These are phyloP conservation scores for Plasmopara muralis DNA, from an alignment of 352 stramenopile species.

Conservation along the genomic window DNA sequence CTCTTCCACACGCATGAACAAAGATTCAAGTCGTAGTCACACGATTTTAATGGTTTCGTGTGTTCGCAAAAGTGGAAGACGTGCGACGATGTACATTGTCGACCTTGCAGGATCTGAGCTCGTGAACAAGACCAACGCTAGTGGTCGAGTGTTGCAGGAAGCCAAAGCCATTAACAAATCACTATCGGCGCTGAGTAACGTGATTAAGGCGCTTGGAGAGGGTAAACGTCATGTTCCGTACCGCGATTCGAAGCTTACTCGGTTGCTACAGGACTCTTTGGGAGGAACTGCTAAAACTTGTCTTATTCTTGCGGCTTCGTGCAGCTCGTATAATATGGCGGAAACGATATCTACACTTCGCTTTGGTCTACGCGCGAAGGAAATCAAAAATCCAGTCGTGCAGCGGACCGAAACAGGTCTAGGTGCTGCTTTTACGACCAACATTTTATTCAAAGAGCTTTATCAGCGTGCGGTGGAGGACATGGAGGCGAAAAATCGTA, in stretches of 20 bases:
- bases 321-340: conserved; percentile 71
- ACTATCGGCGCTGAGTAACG: conserved; percentile 75
- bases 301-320: conserved; percentile 91
- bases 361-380: conserved; percentile 66
- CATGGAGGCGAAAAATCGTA: conserved; percentile 61
- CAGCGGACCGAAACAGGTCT: conserved; percentile 32
- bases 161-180: conserved; percentile 86
- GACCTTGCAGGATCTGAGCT: conserved; percentile 82
- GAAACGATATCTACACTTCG: conserved; percentile 76
- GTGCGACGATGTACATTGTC: conserved; percentile 75
- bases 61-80: conserved; percentile 31
- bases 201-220: conserved; percentile 78
- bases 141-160: conserved; percentile 72
- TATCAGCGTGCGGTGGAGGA: conserved; percentile 66
- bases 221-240: conserved; percentile 72
- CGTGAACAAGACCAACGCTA: conserved; percentile 78
- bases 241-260: conserved; percentile 79
- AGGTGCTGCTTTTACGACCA: conserved; percentile 12
- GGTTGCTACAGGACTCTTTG: conserved; percentile 85
- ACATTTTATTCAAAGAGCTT: conserved; percentile 54
- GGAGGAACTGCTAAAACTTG: conserved; percentile 91
- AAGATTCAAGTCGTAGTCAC: conserved; percentile 77
- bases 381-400: conserved; percentile 73
- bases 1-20: conserved; percentile 87
- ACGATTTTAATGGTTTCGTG: conserved; percentile 62